Base-by-base conservation (phyloP, 352 stramenopile species). In the Bremia lactucae region DNA sequence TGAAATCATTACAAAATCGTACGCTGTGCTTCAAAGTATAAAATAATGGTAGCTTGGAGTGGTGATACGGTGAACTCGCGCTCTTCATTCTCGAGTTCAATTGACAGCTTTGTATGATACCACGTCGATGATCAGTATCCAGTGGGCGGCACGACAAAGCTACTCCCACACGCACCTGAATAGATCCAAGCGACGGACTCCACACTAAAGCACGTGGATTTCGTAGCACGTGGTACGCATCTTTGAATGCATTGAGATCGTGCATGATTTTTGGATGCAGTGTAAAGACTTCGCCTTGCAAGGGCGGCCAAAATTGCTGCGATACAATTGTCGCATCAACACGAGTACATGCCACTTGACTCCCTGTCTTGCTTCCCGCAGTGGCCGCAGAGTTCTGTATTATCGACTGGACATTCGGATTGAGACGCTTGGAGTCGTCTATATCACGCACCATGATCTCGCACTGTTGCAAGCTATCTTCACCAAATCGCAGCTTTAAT, bases 401-500 rank as follows among this genome's bases (percentile, higher is more conserved):
- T 2, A 50, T 62, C 14, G 48, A 94, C 35, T 67, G 59, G 39
- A 97, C 84, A 53, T 96, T 96, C 6, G 73, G 51, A 46, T 96
- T 92, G 25, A 97, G 77, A 6, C 92, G 84, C 58, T 96, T 97
- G n/a, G 88, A 97, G 44, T 98, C 94, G 47, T 97, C 89, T 31
- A 98, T 93, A 51, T 98, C 94, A 25, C 96, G 96, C 41, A 98
- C 80, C 95, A 98, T 98, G 49, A 98, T 96, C 62, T 98, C 94
- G 42, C 94, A 98, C 38, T 96, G 84, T 36, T 95, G 77, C 49
- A 98, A 80, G 28, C 66, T 89, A 5, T 84, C 65, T 63, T 98
- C 94, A 14, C 95, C 94, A 62, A 98, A 98, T 14, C 95, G 75
- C 10, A 98, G 59, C 55, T 98, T 99, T 5, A 99, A 73, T 15